Conservation (phyloP, 768 basidiomycete genomes). For the Amanita phalloides region DNA sequence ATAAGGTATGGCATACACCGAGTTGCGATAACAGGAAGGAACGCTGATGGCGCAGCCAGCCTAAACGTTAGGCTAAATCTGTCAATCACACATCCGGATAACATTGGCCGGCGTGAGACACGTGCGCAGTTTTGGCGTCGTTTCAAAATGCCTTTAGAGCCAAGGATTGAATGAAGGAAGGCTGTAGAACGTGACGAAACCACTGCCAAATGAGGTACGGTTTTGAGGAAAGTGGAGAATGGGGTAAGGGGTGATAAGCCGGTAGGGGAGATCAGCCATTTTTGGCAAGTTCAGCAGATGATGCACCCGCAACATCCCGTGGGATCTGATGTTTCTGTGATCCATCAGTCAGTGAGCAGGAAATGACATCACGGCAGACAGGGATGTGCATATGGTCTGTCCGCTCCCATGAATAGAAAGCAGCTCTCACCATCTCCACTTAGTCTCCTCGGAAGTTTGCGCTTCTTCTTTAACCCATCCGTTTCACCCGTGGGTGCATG, state of each 20-base stretch:
- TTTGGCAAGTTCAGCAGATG: background rate
- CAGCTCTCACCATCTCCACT: constrained; percentile 17
- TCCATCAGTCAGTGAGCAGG: background rate
- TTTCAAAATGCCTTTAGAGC: no score
- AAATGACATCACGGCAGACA: background rate
- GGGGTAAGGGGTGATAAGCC: background rate
- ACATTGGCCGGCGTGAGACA: background rate
- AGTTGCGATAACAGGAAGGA: no score
- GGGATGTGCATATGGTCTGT: background rate
- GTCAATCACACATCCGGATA: background rate
- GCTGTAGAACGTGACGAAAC: background rate
- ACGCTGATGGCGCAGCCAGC: background rate
- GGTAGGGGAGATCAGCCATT: background rate
- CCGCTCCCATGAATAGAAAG: background rate
- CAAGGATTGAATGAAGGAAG: background rate
- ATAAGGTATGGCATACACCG: no score
- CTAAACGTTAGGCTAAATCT: background rate
- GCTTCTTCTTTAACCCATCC: constrained; percentile 45
- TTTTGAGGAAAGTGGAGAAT: background rate
- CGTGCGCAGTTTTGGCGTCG: background rate
- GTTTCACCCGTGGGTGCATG: constrained; percentile 40
- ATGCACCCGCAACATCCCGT: constrained; percentile 4
- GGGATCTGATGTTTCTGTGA: background rate
- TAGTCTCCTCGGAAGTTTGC: constrained; percentile 12
- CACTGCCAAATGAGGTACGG: no score